These are phyloP conservation scores for Mesembryanthemum crystallinum DNA, from an alignment of 148 eudicot species.

Conservation along the genomic window DNA sequence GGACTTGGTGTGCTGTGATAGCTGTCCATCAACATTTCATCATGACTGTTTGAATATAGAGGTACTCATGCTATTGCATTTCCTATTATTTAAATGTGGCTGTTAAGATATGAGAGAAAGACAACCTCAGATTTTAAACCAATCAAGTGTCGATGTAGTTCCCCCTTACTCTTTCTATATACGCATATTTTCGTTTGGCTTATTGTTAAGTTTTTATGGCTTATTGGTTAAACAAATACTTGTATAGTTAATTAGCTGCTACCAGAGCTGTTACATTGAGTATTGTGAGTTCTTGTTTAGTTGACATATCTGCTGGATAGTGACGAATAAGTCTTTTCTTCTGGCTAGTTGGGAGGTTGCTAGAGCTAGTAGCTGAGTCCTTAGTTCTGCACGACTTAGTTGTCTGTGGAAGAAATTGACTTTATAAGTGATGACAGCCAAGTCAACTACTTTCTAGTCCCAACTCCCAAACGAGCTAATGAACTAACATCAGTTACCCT, in stretches of 20 bases:
- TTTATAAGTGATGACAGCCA: neutral
- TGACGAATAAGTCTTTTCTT: too few species aligned
- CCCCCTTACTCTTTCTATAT: neutral
- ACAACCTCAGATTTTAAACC: too few species aligned
- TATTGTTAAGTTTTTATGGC: neutral
- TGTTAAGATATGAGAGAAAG: too few species aligned
- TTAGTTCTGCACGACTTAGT: neutral
- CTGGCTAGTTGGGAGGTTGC: neutral
- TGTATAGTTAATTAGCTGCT: neutral
- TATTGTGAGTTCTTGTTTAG: conserved; percentile 14
- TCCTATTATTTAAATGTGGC: conserved; percentile 4
- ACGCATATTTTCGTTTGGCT: neutral
- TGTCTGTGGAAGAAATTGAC: neutral
- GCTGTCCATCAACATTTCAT: conserved; percentile 95
- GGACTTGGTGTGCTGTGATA: conserved; percentile 89
- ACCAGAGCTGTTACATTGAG: neutral
- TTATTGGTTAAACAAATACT: neutral
- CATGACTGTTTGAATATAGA: conserved; percentile 61
- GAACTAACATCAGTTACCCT: neutral
- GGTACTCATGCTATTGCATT: conserved; percentile 41
- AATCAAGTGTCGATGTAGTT: neutral
- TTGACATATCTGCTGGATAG: neutral
- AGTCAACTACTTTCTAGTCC: neutral
- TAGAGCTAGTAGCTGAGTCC: neutral
- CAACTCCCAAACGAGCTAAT: neutral